phyloP scores from a whole-genome alignment of 1,139 yeast species.

The Yamadazyma taylorii region DNA sequence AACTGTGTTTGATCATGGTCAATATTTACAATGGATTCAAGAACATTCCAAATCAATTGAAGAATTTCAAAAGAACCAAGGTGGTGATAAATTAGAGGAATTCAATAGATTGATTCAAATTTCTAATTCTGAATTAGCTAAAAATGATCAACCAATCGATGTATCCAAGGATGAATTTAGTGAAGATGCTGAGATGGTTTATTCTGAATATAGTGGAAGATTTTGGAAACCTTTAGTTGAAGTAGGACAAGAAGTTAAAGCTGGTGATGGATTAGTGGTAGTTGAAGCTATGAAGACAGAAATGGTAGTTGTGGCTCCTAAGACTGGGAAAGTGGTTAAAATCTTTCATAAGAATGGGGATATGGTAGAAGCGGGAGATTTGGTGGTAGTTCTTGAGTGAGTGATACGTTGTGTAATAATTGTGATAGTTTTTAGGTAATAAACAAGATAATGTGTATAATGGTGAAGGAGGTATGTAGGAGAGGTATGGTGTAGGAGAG shows the following conservation, averaged over 20 bases:
- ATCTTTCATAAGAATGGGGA: constrained; percentile 84
- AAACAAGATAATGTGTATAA: background rate
- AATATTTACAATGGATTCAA: constrained; percentile 77
- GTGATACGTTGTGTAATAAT: background rate
- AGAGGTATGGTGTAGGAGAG: too few relatives aligned
- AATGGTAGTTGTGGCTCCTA: constrained; percentile 79
- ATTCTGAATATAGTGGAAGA: constrained; percentile 92
- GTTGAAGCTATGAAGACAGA: constrained; percentile 99
- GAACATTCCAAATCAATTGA: constrained; percentile 72
- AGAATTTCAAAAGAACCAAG: constrained; percentile 64
- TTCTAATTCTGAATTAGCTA: constrained; percentile 74
- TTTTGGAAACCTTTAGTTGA: constrained; percentile 91
- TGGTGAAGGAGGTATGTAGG: background rate
- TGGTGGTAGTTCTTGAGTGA: constrained; percentile 72
- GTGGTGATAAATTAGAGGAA: constrained; percentile 80
- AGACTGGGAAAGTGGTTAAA: constrained; percentile 74
- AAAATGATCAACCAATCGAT: constrained; percentile 39
- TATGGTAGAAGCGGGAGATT: constrained; percentile 94
- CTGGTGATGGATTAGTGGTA: constrained; percentile 79
- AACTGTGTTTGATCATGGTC: constrained; percentile 76
- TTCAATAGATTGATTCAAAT: constrained; percentile 80
- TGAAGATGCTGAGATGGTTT: constrained; percentile 78
- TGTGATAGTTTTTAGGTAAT: background rate
- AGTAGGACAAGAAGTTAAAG: constrained; percentile 74
- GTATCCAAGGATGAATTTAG: constrained; percentile 54